Evolutionary conservation across 495 filamentous ascomycete species (phyloP).

Genomic region (Aspergillus saccharolyticus): DNA sequence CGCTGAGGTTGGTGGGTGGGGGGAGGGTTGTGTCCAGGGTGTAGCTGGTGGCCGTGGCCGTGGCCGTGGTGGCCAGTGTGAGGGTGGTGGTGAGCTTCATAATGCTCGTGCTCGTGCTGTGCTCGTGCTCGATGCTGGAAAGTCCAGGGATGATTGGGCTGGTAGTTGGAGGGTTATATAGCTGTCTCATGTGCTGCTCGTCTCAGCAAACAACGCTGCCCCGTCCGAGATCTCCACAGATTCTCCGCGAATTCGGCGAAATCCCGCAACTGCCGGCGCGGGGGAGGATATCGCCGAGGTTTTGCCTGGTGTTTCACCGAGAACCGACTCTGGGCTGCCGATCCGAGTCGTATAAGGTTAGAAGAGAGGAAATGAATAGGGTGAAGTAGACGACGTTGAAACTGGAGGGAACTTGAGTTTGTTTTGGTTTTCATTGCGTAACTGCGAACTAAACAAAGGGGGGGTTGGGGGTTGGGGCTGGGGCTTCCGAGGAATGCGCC

Average conservation of each 20-base stretch:
- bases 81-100: neutral
- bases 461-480: neutral
- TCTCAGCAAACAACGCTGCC: neutral
- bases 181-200: neutral
- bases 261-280: neutral
- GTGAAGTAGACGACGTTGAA: neutral
- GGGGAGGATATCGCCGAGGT: neutral
- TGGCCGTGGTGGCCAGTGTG: neutral
- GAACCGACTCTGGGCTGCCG: neutral
- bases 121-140: neutral
- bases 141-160: neutral
- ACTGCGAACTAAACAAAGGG: neutral
- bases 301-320: neutral
- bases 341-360: neutral
- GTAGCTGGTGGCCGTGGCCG: neutral
- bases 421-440: neutral
- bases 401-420: neutral
- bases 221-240: neutral
- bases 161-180: neutral
- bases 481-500: neutral
- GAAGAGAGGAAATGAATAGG: neutral
- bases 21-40: neutral
- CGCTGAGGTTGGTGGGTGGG: conserved; percentile 18
- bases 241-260: neutral
- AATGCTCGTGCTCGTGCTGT: neutral